Evolutionary conservation across 345 rosid species (phyloP).

Genomic region (Linum lewisii): DNA sequence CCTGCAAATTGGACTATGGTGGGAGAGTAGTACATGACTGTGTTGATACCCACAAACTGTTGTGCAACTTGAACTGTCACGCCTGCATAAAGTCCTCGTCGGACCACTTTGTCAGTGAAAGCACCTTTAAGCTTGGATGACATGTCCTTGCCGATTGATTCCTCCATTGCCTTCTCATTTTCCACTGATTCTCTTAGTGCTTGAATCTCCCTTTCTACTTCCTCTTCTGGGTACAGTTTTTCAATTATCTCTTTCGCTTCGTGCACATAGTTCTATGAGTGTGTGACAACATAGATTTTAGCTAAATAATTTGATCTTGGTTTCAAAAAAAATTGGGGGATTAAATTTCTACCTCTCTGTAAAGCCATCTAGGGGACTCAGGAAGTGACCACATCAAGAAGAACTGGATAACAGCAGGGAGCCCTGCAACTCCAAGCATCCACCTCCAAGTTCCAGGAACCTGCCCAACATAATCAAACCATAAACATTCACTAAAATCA

Average conservation of each 20-base stretch:
- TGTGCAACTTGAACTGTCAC: constrained; percentile 81
- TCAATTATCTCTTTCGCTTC: constrained; percentile 58
- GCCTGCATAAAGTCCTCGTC: constrained; percentile 79
- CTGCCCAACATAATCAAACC: constrained; percentile 27
- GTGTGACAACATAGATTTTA: too few species aligned
- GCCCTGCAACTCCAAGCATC: constrained; percentile 82
- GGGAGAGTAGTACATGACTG: constrained; percentile 84
- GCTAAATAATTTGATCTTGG: too few species aligned
- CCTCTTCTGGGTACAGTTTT: constrained; percentile 52
- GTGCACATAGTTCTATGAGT: constrained; percentile 34
- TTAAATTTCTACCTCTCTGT: constrained; percentile 45
- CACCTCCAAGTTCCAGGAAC: constrained; percentile 80
- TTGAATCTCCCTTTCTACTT: constrained; percentile 50
- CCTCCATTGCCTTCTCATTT: constrained; percentile 47
- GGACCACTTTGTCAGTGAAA: constrained; percentile 27
- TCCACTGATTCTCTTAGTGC: constrained; percentile 43
- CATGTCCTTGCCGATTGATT: constrained; percentile 32
- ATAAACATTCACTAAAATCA: too few species aligned
- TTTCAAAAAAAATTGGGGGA: too few species aligned
- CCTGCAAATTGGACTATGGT: constrained; percentile 86
- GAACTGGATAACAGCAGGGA: constrained; percentile 60
- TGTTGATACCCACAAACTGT: constrained; percentile 85
- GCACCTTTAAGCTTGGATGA: constrained; percentile 57
- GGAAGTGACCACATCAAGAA: constrained; percentile 59
- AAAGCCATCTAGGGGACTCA: constrained; percentile 89